Evolutionary conservation across 257 asterid species (phyloP).

Genomic region (Lycium barbarum): DNA sequence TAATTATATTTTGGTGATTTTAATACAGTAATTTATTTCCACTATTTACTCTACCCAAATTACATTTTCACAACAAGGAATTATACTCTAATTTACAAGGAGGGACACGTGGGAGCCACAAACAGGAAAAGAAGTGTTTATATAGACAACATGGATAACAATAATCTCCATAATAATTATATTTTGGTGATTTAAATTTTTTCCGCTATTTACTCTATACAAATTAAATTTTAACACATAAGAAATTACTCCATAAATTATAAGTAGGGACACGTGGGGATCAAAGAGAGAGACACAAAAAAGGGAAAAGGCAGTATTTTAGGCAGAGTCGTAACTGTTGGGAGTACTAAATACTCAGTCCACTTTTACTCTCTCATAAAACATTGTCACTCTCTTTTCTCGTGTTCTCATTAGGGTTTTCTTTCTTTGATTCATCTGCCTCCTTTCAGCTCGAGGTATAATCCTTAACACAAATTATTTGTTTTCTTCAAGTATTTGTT

Average conservation of each 20-base stretch:
- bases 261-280: not conserved
- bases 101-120: too few species aligned
- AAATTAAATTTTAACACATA: not conserved
- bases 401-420: not conserved
- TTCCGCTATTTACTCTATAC: not conserved
- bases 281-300: not conserved
- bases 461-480: not conserved
- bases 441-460: not conserved
- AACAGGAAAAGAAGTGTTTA: too few species aligned
- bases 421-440: not conserved
- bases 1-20: too few species aligned
- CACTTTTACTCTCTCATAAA: not conserved
- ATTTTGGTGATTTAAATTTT: too few species aligned
- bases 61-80: too few species aligned
- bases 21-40: too few species aligned
- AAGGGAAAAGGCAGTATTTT: conserved; percentile 3
- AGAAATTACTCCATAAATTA: not conserved
- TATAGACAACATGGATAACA: too few species aligned
- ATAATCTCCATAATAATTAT: too few species aligned
- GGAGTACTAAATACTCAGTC: not conserved
- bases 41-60: too few species aligned
- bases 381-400: not conserved
- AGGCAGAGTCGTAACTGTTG: conserved; percentile 16
- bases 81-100: too few species aligned
- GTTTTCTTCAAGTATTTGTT: not conserved